phyloP scores from a whole-genome alignment of 495 filamentous ascomycete genomes.

The Xylaria cubensis region DNA sequence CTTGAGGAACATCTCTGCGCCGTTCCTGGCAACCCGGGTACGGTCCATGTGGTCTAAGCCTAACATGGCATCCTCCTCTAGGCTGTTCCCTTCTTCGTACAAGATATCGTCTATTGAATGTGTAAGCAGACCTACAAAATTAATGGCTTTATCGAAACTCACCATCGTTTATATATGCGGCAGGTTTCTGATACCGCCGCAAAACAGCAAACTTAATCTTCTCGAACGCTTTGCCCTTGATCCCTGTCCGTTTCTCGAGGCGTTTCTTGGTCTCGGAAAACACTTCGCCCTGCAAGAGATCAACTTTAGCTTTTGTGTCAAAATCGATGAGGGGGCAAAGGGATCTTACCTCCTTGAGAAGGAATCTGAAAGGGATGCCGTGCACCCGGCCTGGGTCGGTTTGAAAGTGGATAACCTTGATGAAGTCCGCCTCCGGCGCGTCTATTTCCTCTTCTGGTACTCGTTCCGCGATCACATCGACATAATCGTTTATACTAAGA shows the following conservation, averaged over 20 bases:
- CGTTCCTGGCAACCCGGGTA: constrained; percentile 57
- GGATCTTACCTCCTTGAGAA: constrained; percentile 76
- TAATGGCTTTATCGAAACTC: constrained; percentile 41
- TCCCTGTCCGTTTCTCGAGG: constrained; percentile 84
- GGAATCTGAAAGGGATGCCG: constrained; percentile 89
- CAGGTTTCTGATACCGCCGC: constrained; percentile 74
- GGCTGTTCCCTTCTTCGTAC: constrained; percentile 67
- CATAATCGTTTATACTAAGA: constrained; percentile 81
- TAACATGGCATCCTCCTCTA: constrained; percentile 74
- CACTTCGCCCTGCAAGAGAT: constrained; percentile 69
- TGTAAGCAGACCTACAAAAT: constrained; percentile 32
- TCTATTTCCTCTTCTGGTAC: constrained; percentile 80
- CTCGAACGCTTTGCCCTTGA: constrained; percentile 98
- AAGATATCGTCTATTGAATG: constrained; percentile 75
- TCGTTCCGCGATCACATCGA: constrained; percentile 77
- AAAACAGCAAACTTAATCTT: constrained; percentile 97
- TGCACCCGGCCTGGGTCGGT: constrained; percentile 76
- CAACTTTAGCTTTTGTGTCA: constrained; percentile 15
- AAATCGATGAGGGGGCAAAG: background rate
- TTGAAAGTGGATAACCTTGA: constrained; percentile 90
- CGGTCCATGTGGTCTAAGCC: constrained; percentile 91
- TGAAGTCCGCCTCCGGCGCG: constrained; percentile 62
- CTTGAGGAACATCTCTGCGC: constrained; percentile 63
- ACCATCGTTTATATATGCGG: constrained; percentile 85
- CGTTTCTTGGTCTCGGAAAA: constrained; percentile 93